Base-by-base conservation (phyloP, 108 stramenopile species). In the Cyclotella kingstonii region DNA sequence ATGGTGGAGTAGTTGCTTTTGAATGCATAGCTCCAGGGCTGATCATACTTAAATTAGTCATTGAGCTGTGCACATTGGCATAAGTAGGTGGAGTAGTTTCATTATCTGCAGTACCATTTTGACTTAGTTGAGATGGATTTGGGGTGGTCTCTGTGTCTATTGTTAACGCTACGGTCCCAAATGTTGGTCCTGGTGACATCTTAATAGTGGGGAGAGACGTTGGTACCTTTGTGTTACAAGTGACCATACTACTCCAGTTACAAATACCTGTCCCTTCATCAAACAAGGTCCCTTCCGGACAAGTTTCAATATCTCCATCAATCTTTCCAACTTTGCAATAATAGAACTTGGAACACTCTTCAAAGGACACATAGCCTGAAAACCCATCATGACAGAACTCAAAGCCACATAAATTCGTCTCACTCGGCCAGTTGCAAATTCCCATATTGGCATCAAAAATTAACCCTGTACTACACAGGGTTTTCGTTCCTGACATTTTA, bases 341-440 rank as follows among this genome's bases (percentile, higher is more conserved):
- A 42, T 73, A 73, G 21, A 73, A 73, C 63, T 73, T 73, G 42
- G 56, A 31, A 40, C 72, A 73, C 17, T 64, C 63, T 22, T 73
- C 72, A 40, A 73, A 73, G 1, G 72, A 26, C 14, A 54, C 56
- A 22, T 60, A 54, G 1, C 63, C 72, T 3, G 63, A 17, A 22
- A 38, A 59, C 5, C 34, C 57, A 27, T 73, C 42, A 6, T 48
- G 50, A 39, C 72, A 73, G 63, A 54, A 73, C 54, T 73, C 72
- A 60, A 73, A 73, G 4, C 72, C 72, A 36, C 72, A 73, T 7
- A 60, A 19, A 18, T 73, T 73, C n/a, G 63, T 73, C 1, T 27
- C 51, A 4, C 50, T 39, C 15, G 72, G 72, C 72, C 72, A 73
- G 54, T 73, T 73, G 57, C 72, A 73, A 14, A 73, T 65, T 10